Evolutionary conservation across 441 rosid species (phyloP).

Genomic region (Brassica balearica): DNA sequence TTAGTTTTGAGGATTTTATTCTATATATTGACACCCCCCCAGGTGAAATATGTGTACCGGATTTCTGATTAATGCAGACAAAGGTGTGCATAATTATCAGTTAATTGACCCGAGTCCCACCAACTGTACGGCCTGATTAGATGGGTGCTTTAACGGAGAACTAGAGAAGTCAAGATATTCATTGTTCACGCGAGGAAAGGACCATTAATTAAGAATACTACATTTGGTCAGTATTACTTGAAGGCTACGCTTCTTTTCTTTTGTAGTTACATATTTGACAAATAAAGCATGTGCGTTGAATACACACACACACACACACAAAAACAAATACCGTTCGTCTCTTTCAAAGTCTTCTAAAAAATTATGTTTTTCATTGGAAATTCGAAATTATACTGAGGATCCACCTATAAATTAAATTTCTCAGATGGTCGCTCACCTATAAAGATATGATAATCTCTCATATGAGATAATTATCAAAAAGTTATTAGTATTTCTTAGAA

Average conservation of each 20-base stretch:
- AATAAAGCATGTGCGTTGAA: conserved; percentile 20
- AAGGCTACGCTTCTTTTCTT: conserved; percentile 9
- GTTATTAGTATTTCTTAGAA: not conserved
- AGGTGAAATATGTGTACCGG: not conserved
- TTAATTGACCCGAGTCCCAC: not conserved
- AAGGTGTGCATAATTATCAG: not conserved
- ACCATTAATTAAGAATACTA: not conserved
- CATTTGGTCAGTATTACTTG: conserved; percentile 22
- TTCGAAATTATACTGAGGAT: not conserved
- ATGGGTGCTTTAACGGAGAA: not conserved
- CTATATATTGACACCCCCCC: no score
- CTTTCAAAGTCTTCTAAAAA: not conserved
- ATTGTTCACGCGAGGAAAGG: not conserved
- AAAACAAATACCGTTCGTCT: not conserved
- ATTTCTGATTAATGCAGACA: conserved; percentile 4
- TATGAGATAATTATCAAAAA: not conserved
- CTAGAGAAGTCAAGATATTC: not conserved
- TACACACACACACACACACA: no score
- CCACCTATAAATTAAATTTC: not conserved
- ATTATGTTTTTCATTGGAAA: not conserved
- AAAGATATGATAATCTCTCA: not conserved
- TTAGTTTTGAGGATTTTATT: no score
- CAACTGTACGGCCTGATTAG: not conserved
- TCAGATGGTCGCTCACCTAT: no score
- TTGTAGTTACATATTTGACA: conserved; percentile 6